Evolutionary conservation across 805 yeast genomes (phyloP).

Genomic region (Sugiyamaella boreocaroliniensis): DNA sequence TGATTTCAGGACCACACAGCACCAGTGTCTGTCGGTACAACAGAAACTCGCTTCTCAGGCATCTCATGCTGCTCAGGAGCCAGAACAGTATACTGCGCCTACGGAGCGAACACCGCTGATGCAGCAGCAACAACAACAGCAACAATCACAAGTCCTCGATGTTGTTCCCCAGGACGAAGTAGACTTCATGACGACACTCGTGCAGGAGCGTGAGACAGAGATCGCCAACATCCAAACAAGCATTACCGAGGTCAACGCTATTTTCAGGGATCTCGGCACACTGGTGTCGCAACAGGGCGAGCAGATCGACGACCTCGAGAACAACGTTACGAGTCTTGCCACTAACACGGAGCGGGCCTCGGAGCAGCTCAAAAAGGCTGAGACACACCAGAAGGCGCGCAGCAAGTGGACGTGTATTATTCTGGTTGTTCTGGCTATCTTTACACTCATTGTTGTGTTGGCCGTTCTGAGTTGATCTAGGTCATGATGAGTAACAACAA

Average conservation of each 20-base stretch:
- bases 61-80: background rate
- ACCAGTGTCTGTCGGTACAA: conserved; percentile 43
- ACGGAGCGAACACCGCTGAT: conserved; percentile 21
- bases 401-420: conserved; percentile 70
- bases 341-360: conserved; percentile 64
- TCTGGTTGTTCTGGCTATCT: conserved; percentile 52
- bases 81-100: background rate
- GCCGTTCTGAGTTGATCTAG: conserved; percentile 7
- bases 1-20: conserved; percentile 38
- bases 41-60: conserved; percentile 21
- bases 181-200: conserved; percentile 29
- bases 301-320: conserved; percentile 77
- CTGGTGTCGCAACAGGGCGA: conserved; percentile 80
- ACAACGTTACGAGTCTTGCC: conserved; percentile 59
- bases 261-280: conserved; percentile 72
- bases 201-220: conserved; percentile 68
- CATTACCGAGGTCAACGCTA: conserved; percentile 76
- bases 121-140: conserved; percentile 16
- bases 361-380: conserved; percentile 64
- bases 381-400: conserved; percentile 61
- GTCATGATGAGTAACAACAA: too few relatives aligned
- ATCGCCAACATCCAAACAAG: conserved; percentile 69
- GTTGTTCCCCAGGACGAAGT: conserved; percentile 27
- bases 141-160: conserved; percentile 37
- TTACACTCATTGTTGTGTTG: conserved; percentile 47